Base-by-base conservation (phyloP, 2,329 filamentous ascomycete genomes). In the Thelonectria rubi region DNA sequence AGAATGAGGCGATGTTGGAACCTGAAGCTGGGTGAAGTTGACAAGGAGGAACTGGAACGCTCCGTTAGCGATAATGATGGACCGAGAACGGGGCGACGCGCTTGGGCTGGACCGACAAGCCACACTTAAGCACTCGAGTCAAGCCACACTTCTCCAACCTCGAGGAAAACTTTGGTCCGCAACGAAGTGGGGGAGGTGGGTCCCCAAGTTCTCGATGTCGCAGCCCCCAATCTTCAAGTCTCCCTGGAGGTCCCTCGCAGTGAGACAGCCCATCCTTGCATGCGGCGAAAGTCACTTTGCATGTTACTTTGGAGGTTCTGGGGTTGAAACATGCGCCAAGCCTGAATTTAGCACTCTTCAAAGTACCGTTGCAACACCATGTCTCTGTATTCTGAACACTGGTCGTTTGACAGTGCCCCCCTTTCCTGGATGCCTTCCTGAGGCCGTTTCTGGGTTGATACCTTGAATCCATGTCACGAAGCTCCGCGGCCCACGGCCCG, bases 31-130 rank as follows among this genome's bases (percentile, higher is more conserved):
- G 40, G 37, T 32, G 42, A 52, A 40, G 26, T 48, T 48, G 47
- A 32, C 17, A 15, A 51, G 21, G 26, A 24, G 21, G 21, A 24
- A 24, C 21, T 24, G 37, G 45, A 60, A 60, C 42, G 58, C 58
- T 60, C 34, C 58, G 52, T 47, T 15, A 30, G 26, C 10, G 26
- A 46, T 47, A 32, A 34, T 32, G 20, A 26, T 24, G 43, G 43
- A 56, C 47, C 47, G 53, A 48, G 32, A 55, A 60, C 58, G 32
- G 47, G 58, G 45, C 45, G 20, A 60, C 58, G 52, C 58, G 58
- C 47, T 51, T 56, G 58, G 52, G 57, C 45, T 60, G 47, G 42
- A 24, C 24, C 21, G 4, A 14, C 42, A 54, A 60, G 58, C 58
- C 58, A 60, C 58, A 55, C 12, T 54, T 60, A 15, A 30, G 48